A percentile compares a stretch with the other conserved stretches of the same genome.
Conservation (phyloP, 2,329 filamentous ascomycete genomes). For the Venturia effusa region DNA sequence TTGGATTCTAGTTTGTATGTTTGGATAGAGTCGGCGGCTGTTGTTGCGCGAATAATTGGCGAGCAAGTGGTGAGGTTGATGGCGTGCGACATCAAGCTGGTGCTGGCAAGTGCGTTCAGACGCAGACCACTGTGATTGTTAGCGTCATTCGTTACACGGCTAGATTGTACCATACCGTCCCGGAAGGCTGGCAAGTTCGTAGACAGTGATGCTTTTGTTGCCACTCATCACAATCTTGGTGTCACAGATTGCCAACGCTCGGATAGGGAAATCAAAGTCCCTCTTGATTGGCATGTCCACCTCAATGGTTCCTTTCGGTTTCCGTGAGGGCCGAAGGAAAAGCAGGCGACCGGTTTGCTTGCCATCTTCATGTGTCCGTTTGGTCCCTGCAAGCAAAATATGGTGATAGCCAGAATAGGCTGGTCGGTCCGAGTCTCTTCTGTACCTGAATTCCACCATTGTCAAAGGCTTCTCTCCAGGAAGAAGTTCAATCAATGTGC, state of each 20-base stretch:
- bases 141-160: background rate
- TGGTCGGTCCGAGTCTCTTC: background rate
- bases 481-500: constrained; percentile 12
- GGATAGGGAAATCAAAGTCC: constrained; percentile 36
- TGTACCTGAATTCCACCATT: constrained; percentile 2
- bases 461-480: background rate
- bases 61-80: constrained; percentile 37
- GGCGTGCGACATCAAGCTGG: constrained; percentile 36
- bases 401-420: background rate
- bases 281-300: constrained; percentile 35
- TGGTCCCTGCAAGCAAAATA: constrained; percentile 10
- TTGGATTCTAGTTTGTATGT: constrained; percentile 26
- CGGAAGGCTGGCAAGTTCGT: background rate
- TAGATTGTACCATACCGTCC: background rate
- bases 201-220: constrained; percentile 27
- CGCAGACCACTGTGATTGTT: background rate
- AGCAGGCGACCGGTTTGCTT: constrained; percentile 10
- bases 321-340: constrained; percentile 5
- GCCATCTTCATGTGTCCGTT: background rate
- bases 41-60: constrained; percentile 43
- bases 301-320: constrained; percentile 42
- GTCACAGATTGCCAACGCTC: constrained; percentile 44
- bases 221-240: constrained; percentile 43
- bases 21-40: constrained; percentile 41
- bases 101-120: constrained; percentile 15